phyloP scores from a whole-genome alignment of 2,329 filamentous ascomycete genomes.

The Monilinia fructicola region DNA sequence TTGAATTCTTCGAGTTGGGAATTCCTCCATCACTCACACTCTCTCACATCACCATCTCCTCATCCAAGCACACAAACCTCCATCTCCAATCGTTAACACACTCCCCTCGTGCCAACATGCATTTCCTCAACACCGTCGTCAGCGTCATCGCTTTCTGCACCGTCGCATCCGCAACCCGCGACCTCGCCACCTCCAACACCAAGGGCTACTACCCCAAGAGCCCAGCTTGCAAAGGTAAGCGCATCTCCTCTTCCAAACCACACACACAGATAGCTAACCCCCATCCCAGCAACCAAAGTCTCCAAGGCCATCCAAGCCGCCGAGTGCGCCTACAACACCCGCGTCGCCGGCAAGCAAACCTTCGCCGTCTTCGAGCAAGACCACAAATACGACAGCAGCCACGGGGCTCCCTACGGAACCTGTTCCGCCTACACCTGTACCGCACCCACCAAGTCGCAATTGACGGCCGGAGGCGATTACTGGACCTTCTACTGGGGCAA shows the following conservation, averaged over 20 bases:
- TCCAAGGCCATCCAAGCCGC: conserved; percentile 19
- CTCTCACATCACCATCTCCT: background rate
- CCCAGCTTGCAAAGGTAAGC: background rate
- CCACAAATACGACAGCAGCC: background rate
- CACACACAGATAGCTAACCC: background rate
- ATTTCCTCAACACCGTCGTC: conserved; percentile 9
- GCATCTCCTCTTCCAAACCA: background rate
- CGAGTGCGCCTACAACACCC: conserved; percentile 20
- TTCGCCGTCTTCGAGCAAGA: conserved; percentile 19
- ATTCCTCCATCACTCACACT: background rate
- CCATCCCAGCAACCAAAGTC: background rate
- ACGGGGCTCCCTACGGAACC: conserved; percentile 15
- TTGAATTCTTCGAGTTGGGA: background rate
- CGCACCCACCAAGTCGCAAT: background rate
- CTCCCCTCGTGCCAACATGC: background rate
- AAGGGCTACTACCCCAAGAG: background rate
- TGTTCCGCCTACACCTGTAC: conserved; percentile 16
- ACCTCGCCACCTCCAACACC: conserved; percentile 13
- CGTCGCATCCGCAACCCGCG: conserved; percentile 17
- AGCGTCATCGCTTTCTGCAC: conserved; percentile 11
- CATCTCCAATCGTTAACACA: background rate
- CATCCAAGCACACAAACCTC: background rate
- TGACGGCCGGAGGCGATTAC: background rate
- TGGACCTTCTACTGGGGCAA: conserved; percentile 15
- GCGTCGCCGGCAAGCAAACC: conserved; percentile 2